Percentiles rank a stretch among this genome's conserved stretches.
Conservation (phyloP, 108 stramenopile genomes). For the Fragilariopsis cylindrus region DNA sequence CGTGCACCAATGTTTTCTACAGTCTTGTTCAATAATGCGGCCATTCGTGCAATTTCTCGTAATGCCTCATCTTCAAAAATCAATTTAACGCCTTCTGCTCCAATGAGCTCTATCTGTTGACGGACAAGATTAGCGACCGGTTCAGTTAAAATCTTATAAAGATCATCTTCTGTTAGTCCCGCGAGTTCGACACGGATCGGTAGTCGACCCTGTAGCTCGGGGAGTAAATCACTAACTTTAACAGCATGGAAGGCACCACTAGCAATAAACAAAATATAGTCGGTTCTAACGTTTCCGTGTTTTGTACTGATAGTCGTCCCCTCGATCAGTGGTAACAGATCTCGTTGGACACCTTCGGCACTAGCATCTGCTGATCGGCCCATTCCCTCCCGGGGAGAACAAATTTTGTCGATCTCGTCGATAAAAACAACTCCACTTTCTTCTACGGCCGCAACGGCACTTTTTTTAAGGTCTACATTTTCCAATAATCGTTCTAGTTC, state of each 20-base stretch:
- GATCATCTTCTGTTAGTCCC: constrained; percentile 95
- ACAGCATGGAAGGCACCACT: constrained; percentile 93
- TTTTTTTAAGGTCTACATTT: constrained; percentile 88
- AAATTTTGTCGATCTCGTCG: constrained; percentile 99
- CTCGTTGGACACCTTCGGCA: constrained; percentile 98
- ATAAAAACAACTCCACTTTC: constrained; percentile 99
- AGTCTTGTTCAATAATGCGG: constrained; percentile 92
- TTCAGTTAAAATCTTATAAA: constrained; percentile 98
- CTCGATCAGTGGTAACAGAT: constrained; percentile 96
- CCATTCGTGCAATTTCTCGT: constrained; percentile 94
- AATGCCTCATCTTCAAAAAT: constrained; percentile 95
- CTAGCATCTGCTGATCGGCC: constrained; percentile 93
- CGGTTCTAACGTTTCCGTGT: constrained; percentile 98
- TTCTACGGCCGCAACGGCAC: constrained; percentile 94
- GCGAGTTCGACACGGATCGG: constrained; percentile 99
- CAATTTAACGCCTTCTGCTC: constrained; percentile 90
- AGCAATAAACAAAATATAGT: constrained; percentile 97
- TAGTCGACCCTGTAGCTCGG: constrained; percentile 97
- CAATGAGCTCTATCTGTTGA: constrained; percentile 94
- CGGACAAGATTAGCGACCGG: constrained; percentile 92
- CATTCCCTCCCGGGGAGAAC: constrained; percentile 75
- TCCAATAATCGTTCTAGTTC: constrained; percentile 94
- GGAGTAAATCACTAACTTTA: constrained; percentile 97
- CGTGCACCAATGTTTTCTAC: constrained; percentile 99
- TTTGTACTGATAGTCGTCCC: constrained; percentile 97